Evolutionary conservation across 1,139 yeast genomes (phyloP).

Genomic region (Sugiyamaella grinbergsii): DNA sequence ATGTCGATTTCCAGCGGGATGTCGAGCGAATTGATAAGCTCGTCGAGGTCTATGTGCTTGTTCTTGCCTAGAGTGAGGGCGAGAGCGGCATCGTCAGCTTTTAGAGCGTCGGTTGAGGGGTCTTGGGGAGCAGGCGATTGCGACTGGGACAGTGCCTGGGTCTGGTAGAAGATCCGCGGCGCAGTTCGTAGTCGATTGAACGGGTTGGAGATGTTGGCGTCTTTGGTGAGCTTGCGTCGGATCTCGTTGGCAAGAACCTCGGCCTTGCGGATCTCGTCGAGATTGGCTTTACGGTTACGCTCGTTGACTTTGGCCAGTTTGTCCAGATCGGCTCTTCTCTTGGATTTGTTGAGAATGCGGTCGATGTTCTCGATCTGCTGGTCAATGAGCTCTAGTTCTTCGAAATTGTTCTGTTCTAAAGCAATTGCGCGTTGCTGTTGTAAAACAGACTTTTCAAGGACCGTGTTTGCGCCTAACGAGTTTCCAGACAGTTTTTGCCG

Average conservation of each 20-base stretch:
- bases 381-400: conserved; percentile 56
- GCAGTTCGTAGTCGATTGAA: conserved; percentile 86
- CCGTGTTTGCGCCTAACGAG: conserved; percentile 71
- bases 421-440: conserved; percentile 80
- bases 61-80: conserved; percentile 40
- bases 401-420: conserved; percentile 59
- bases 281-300: conserved; percentile 81
- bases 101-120: conserved; percentile 38
- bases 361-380: conserved; percentile 52
- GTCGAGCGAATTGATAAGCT: conserved; percentile 49
- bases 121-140: conserved; percentile 40
- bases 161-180: conserved; percentile 75
- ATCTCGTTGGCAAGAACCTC: conserved; percentile 66
- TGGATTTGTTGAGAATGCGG: conserved; percentile 31
- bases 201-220: conserved; percentile 69
- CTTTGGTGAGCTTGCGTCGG: conserved; percentile 50
- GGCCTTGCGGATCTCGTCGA: conserved; percentile 74
- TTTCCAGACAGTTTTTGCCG: conserved; percentile 63
- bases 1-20: conserved; percentile 49
- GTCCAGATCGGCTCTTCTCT: conserved; percentile 35
- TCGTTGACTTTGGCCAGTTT: conserved; percentile 67
- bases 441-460: conserved; percentile 69
- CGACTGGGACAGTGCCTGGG: conserved; percentile 32
- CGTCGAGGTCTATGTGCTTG: conserved; percentile 44
- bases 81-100: conserved; percentile 33